Evolutionary conservation across 2,329 filamentous ascomycete genomes (phyloP).

Genomic region (Pseudogymnoascus sp.): DNA sequence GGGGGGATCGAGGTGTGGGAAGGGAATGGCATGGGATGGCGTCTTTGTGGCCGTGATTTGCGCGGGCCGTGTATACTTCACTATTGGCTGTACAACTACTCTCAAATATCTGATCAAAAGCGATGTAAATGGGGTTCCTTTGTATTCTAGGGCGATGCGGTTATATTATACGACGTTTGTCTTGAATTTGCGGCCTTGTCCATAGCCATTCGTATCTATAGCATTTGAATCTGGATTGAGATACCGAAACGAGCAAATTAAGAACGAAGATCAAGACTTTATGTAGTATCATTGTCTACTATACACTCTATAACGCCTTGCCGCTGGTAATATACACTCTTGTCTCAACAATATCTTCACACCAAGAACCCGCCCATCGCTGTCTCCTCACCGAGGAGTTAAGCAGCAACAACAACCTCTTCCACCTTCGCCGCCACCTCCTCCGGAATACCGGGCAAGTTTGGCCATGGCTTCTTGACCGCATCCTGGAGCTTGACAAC

Average conservation of each 20-base stretch:
- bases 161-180: not conserved
- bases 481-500: conserved; percentile 83
- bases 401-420: conserved; percentile 29
- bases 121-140: not conserved
- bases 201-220: not conserved
- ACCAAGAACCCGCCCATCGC: not conserved
- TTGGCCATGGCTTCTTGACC: conserved; percentile 73
- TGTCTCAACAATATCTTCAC: conserved; percentile 8
- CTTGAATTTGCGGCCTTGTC: not conserved
- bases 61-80: conserved; percentile 2
- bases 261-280: not conserved
- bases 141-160: not conserved
- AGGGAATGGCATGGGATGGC: conserved; percentile 15
- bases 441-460: conserved; percentile 44
- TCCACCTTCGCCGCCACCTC: conserved; percentile 36
- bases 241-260: not conserved
- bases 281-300: conserved; percentile 10
- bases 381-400: not conserved
- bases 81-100: conserved; percentile 6
- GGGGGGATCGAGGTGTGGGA: not conserved
- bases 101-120: not conserved
- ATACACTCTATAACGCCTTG: conserved; percentile 10
- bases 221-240: not conserved
- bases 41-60: conserved; percentile 8
- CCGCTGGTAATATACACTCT: conserved; percentile 11